Conservation (phyloP, 306 rosid genomes). For the Vigna unguiculata region DNA sequence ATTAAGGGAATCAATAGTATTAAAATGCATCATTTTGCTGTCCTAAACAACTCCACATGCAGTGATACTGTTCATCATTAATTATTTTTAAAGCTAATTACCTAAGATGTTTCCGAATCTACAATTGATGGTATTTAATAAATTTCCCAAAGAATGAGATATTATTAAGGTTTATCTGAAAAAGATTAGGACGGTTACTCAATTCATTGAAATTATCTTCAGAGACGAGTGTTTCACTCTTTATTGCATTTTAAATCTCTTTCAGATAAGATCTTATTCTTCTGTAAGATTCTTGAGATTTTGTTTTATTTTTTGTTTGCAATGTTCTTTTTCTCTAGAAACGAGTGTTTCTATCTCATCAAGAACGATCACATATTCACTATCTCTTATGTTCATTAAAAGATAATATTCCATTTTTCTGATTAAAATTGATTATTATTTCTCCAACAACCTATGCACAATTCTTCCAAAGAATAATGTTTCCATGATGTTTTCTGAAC, state of each 20-base stretch:
- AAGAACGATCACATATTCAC: not conserved
- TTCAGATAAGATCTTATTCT: conserved; percentile 22
- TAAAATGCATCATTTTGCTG: not conserved
- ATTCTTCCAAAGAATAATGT: no score
- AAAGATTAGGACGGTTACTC: not conserved
- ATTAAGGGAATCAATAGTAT: not conserved
- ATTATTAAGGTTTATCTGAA: not conserved
- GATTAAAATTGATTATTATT: no score
- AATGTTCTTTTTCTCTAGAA: not conserved
- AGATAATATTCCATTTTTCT: not conserved
- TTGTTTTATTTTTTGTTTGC: no score
- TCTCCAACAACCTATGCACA: no score
- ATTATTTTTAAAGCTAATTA: not conserved
- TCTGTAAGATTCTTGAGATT: not conserved
- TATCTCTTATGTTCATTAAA: not conserved
- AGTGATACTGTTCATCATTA: not conserved
- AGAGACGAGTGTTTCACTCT: not conserved
- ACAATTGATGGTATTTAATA: not conserved
- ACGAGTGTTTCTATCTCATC: no score
- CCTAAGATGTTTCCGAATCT: not conserved
- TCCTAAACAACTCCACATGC: not conserved
- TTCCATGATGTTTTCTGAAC: no score
- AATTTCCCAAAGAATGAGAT: not conserved
- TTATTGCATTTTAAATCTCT: not conserved
- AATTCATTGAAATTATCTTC: not conserved